Conservation (phyloP, 2,329 filamentous ascomycete genomes). For the Arthrobotrys sphaeroides region DNA sequence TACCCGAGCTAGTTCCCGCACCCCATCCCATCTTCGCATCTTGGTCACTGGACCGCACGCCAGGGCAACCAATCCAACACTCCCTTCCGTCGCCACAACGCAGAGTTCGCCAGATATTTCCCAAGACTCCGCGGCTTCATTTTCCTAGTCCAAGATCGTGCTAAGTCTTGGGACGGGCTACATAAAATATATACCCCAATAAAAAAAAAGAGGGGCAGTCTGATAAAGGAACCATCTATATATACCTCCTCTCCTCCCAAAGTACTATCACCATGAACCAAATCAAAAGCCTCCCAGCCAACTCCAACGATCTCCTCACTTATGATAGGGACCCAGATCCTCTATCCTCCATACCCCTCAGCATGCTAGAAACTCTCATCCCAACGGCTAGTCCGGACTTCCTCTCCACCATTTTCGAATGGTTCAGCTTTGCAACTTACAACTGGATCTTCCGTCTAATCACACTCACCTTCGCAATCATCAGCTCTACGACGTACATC, state of each 20-base stretch:
- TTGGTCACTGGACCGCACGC: no score
- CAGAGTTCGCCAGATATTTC: background rate
- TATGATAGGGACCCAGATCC: conserved; percentile 16
- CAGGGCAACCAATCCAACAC: background rate
- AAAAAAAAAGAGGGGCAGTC: background rate
- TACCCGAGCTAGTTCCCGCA: background rate
- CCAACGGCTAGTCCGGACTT: background rate
- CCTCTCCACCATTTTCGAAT: background rate
- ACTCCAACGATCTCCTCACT: conserved; percentile 3
- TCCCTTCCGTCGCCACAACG: background rate
- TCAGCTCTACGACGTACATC: conserved; percentile 17
- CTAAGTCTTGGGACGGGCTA: background rate
- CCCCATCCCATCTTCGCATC: background rate
- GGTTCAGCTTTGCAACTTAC: background rate
- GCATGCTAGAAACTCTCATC: conserved; percentile 17
- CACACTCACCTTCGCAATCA: conserved; percentile 9
- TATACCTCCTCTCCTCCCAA: background rate
- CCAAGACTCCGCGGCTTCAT: background rate
- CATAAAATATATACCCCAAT: background rate
- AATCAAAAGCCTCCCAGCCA: conserved; percentile 27
- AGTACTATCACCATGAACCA: conserved; percentile 12
- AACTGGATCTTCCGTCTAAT: conserved; percentile 24
- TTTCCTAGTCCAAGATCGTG: background rate
- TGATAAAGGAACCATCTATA: background rate
- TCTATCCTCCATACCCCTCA: conserved; percentile 4